Percentiles rank a stretch among this genome's conserved stretches.
These are phyloP conservation scores for Monosporascus sp. DNA, from an alignment of 2,329 filamentous ascomycete species.

Conservation along the genomic window DNA sequence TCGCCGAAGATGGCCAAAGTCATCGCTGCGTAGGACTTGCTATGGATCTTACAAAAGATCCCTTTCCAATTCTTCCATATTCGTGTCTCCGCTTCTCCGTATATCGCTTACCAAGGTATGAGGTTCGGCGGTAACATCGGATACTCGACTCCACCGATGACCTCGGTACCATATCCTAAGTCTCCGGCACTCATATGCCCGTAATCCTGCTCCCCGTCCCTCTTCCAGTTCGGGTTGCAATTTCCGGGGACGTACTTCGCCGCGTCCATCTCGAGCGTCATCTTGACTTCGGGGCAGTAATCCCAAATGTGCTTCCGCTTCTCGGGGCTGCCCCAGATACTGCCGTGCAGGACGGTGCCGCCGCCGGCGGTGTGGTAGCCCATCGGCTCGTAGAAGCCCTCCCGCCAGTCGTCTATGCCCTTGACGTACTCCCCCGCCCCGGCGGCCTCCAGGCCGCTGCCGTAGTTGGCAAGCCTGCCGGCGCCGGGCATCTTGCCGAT, in stretches of 20 bases:
- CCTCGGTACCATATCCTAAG: constrained; percentile 32
- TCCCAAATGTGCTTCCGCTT: constrained; percentile 46
- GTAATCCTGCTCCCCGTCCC: constrained; percentile 20
- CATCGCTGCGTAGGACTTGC: too few species aligned
- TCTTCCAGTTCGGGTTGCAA: constrained; percentile 42
- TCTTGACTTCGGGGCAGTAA: constrained; percentile 56
- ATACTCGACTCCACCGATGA: constrained; percentile 36
- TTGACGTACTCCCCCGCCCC: constrained; percentile 28
- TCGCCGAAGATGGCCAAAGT: too few species aligned
- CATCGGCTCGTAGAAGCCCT: constrained; percentile 53
- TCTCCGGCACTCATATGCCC: constrained; percentile 14
- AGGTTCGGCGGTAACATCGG: constrained; percentile 32
- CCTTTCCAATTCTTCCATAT: too few species aligned
- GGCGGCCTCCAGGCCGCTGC: constrained; percentile 22
- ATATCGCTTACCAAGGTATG: constrained; percentile 24
- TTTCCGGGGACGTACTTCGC: constrained; percentile 44
- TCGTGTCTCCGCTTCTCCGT: too few species aligned
- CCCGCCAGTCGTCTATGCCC: constrained; percentile 44
- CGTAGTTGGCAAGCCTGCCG: constrained; percentile 9
- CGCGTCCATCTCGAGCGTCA: constrained; percentile 50
- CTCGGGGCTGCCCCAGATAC: constrained; percentile 44
- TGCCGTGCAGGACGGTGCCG: constrained; percentile 38
- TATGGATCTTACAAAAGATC: too few species aligned
- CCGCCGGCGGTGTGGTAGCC: constrained; percentile 52
- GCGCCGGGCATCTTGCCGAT: constrained; percentile 16